Conservation (phyloP, 257 asterid genomes). For the Petunia axillaris region DNA sequence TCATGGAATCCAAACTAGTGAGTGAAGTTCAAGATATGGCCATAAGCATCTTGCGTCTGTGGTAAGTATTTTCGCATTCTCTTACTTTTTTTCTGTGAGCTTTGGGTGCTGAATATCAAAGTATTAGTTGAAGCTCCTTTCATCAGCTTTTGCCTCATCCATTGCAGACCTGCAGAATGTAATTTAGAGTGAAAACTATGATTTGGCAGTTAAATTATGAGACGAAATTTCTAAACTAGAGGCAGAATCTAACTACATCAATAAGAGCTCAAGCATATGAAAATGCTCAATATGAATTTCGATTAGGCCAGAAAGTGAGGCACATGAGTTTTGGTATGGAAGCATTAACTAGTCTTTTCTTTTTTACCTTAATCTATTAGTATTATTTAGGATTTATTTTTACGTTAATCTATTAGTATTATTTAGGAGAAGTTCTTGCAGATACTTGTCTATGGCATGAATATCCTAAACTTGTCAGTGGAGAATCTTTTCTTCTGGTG, state of each 20-base stretch:
- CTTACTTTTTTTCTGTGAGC: neutral
- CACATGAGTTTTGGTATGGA: too few relatives aligned
- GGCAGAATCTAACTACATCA: constrained; percentile 71
- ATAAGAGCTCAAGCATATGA: constrained; percentile 76
- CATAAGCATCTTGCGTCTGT: constrained; percentile 74
- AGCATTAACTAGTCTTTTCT: neutral
- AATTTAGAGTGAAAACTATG: constrained; percentile 71
- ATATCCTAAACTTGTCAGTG: too few relatives aligned
- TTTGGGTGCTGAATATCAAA: too few relatives aligned
- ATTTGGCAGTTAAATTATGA: constrained; percentile 76
- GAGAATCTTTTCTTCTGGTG: too few relatives aligned
- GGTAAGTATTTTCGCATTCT: constrained; percentile 43
- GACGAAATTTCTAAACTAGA: constrained; percentile 85
- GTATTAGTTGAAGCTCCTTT: neutral
- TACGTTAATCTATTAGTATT: too few relatives aligned
- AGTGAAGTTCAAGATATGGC: constrained; percentile 40
- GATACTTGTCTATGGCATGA: too few relatives aligned
- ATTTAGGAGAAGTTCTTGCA: neutral
- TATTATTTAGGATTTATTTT: neutral
- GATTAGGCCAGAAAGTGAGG: constrained; percentile 50
- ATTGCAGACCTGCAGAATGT: constrained; percentile 89
- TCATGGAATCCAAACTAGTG: neutral
- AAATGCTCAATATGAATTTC: constrained; percentile 70
- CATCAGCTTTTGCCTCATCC: constrained; percentile 38
- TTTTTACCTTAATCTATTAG: neutral